A percentile compares a stretch with the other conserved stretches of the same genome.
Evolutionary conservation across 495 filamentous ascomycete species (phyloP).

Genomic region (Penicillium antarcticum): DNA sequence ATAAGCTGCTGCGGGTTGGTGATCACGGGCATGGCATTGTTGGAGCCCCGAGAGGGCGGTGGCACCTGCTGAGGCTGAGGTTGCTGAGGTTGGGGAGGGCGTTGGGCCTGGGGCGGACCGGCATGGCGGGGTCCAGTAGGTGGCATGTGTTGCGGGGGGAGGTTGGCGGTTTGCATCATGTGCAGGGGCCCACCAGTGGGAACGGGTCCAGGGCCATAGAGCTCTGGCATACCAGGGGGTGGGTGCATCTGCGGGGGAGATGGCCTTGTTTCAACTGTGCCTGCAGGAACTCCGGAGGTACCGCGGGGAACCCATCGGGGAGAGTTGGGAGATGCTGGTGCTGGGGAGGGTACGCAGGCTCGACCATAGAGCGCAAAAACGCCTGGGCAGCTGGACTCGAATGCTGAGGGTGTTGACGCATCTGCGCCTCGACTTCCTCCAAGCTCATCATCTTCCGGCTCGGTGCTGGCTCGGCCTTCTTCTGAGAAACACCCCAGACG

Average conservation of each 20-base stretch:
- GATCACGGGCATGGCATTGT: slow-evolving; percentile 47
- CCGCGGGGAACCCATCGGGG: slow-evolving; percentile 37
- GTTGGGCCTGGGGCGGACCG: slow-evolving; percentile 22
- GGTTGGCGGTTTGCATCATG: slow-evolving; percentile 38
- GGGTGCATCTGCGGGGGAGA: slow-evolving; percentile 48
- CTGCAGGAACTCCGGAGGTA: slow-evolving; percentile 48
- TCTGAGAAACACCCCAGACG: slow-evolving; percentile 80
- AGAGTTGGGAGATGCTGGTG: slow-evolving; percentile 41
- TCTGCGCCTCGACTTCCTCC: slow-evolving; percentile 94
- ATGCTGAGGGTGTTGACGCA: slow-evolving; percentile 67
- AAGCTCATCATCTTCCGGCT: slow-evolving; percentile 81
- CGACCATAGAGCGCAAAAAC: slow-evolving; percentile 27
- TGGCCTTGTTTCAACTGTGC: slow-evolving; percentile 47
- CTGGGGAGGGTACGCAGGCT: slow-evolving; percentile 31
- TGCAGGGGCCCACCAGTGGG: slow-evolving; percentile 38
- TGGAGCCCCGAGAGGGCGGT: slow-evolving; percentile 22
- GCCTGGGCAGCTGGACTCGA: slow-evolving; percentile 33
- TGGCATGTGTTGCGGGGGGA: slow-evolving; percentile 32
- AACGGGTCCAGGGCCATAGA: slow-evolving; percentile 38
- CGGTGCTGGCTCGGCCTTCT: slow-evolving; percentile 34
- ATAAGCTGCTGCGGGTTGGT: slow-evolving; percentile 72
- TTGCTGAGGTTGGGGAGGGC: slow-evolving; percentile 44
- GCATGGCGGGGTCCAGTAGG: slow-evolving; percentile 30
- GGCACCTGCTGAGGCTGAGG: slow-evolving; percentile 30
- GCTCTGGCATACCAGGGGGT: slow-evolving; percentile 44